These are phyloP conservation scores for Oxyria digyna DNA, from an alignment of 148 eudicot species.

Conservation along the genomic window DNA sequence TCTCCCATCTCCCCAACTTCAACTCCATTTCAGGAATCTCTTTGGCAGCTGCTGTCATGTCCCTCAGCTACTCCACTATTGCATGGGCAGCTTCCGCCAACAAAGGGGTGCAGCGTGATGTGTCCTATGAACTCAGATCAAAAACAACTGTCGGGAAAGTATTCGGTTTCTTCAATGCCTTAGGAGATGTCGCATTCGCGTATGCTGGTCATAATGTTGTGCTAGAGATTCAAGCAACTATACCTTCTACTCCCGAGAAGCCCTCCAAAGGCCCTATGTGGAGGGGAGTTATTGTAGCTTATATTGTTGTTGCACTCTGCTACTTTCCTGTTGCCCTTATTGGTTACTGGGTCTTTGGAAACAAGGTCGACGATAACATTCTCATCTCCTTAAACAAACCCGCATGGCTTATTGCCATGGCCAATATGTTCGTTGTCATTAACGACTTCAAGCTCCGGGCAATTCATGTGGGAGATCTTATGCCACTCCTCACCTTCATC, in stretches of 20 bases:
- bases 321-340: constrained; percentile 7
- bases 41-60: constrained; percentile 7
- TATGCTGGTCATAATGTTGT: constrained; percentile 4
- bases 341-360: background rate
- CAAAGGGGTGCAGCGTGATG: background rate
- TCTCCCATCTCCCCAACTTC: constrained; percentile 8
- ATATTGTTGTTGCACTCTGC: constrained; percentile 1
- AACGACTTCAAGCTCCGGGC: no score
- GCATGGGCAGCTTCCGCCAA: background rate
- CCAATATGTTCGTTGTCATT: constrained; percentile 7
- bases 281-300: background rate
- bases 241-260: background rate
- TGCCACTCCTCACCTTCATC: no score
- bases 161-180: background rate
- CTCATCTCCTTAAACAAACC: background rate
- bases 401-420: constrained; percentile 4
- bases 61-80: background rate
- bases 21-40: constrained; percentile 6
- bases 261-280: constrained; percentile 5
- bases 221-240: constrained; percentile 4
- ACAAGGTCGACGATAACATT: background rate
- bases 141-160: background rate
- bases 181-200: constrained; percentile 1
- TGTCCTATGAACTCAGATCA: background rate
- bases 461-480: no score